phyloP scores from a whole-genome alignment of 139 green algal genomes.

The Zygnema cylindricum region DNA sequence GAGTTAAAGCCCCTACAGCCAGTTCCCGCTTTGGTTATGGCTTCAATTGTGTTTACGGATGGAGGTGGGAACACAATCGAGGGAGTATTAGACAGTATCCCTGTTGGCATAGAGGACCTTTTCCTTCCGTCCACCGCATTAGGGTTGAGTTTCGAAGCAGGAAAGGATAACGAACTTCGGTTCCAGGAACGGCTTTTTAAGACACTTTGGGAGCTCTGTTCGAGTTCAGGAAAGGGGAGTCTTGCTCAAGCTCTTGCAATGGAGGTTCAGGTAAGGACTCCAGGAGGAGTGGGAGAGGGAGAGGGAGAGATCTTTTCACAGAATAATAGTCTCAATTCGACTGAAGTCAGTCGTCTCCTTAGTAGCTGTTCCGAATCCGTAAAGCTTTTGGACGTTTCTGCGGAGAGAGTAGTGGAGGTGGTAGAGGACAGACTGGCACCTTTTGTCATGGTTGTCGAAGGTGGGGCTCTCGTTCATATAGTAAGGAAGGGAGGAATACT shows the following conservation, averaged over 20 bases:
- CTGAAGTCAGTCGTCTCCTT: background rate
- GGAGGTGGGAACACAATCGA: background rate
- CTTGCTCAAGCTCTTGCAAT: background rate
- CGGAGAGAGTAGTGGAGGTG: background rate
- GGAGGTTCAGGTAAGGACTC: background rate
- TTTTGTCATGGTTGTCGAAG: background rate
- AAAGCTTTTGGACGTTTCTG: conserved; percentile 9
- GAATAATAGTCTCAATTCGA: background rate
- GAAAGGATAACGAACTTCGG: background rate
- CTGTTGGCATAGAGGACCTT: conserved; percentile 28
- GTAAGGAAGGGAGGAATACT: background rate
- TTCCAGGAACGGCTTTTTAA: background rate
- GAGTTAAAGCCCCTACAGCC: background rate
- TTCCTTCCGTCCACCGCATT: background rate
- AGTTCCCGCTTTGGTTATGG: background rate
- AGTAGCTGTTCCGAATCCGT: background rate
- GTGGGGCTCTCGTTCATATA: background rate
- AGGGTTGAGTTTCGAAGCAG: background rate
- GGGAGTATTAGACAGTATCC: background rate
- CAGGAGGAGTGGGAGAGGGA: background rate
- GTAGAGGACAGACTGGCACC: conserved; percentile 13
- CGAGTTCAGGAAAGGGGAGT: background rate
- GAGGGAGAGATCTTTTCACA: too few species aligned
- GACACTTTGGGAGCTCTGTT: background rate
- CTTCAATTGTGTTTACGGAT: conserved; percentile 14